phyloP scores from a whole-genome alignment of 2,329 filamentous ascomycete genomes.

The Neocatenulostroma microsporum region DNA sequence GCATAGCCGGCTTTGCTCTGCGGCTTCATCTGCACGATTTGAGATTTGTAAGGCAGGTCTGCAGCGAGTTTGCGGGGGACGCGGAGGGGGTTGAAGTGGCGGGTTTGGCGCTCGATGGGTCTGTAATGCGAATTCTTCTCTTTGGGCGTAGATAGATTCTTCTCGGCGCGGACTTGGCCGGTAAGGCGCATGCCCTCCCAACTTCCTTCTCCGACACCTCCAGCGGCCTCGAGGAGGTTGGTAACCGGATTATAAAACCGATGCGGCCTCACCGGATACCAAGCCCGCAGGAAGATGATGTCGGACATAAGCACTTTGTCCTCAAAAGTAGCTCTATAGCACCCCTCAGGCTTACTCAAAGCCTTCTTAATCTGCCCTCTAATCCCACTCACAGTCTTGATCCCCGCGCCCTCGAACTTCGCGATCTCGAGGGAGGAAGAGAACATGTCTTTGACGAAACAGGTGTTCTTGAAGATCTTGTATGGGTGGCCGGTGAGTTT shows the following conservation, averaged over 20 bases:
- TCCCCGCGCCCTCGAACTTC: constrained; percentile 93
- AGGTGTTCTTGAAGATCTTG: constrained; percentile 99
- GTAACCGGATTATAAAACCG: constrained; percentile 96
- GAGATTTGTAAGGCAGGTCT: constrained; percentile 83
- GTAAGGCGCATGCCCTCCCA: constrained; percentile 95
- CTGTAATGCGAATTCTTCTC: constrained; percentile 82
- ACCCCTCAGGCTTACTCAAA: constrained; percentile 83
- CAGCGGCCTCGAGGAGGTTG: constrained; percentile 62
- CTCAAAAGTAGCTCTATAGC: constrained; percentile 95
- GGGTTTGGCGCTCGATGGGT: constrained; percentile 44
- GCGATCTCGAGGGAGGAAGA: constrained; percentile 85
- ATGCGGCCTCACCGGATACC: constrained; percentile 93
- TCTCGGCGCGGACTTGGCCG: constrained; percentile 74
- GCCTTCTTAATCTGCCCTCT: constrained; percentile 96
- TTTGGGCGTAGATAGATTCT: constrained; percentile 67
- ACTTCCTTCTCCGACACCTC: constrained; percentile 33
- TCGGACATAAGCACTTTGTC: constrained; percentile 97
- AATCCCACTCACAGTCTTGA: constrained; percentile 92
- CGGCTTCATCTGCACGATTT: constrained; percentile 73
- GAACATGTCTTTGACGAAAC: constrained; percentile 99
- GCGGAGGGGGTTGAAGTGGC: constrained; percentile 53
- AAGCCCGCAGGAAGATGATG: constrained; percentile 90
- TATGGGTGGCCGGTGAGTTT: constrained; percentile 89
- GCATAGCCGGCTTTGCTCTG: constrained; percentile 79
- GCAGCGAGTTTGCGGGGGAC: constrained; percentile 75